phyloP scores from a whole-genome alignment of 148 eudicot genomes.

The Chenopodium suecicum region DNA sequence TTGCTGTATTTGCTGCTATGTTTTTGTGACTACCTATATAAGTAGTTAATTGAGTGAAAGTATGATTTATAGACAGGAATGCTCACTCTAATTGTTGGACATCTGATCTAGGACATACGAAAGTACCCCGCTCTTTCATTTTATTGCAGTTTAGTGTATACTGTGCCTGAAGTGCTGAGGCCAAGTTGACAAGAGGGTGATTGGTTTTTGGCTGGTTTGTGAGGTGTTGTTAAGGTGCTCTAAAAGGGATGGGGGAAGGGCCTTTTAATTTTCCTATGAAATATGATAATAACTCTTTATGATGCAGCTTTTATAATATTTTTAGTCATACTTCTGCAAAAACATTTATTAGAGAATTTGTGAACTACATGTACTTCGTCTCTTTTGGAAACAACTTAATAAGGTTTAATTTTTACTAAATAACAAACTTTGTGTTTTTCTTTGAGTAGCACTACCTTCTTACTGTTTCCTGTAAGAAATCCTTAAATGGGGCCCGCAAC shows the following conservation, averaged over 20 bases:
- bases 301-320: not conserved
- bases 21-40: not conserved
- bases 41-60: not conserved
- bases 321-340: not conserved
- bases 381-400: too few relatives aligned
- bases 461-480: too few relatives aligned
- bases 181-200: not conserved
- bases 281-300: not conserved
- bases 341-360: too few relatives aligned
- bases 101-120: constrained; percentile 3
- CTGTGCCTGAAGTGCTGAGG: not conserved
- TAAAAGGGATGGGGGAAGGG: not conserved
- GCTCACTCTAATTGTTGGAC: not conserved
- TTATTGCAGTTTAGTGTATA: not conserved
- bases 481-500: too few relatives aligned
- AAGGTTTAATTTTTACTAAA: not conserved
- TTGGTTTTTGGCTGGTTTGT: not conserved
- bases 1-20: not conserved
- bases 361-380: too few relatives aligned
- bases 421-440: not conserved
- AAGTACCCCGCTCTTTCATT: not conserved
- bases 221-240: not conserved
- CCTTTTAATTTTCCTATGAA: not conserved
- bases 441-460: too few relatives aligned
- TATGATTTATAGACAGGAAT: not conserved